Percentiles rank a stretch among this genome's conserved stretches.
phyloP scores from a whole-genome alignment of 2,329 filamentous ascomycete species.

The Epichloe sylvatica region DNA sequence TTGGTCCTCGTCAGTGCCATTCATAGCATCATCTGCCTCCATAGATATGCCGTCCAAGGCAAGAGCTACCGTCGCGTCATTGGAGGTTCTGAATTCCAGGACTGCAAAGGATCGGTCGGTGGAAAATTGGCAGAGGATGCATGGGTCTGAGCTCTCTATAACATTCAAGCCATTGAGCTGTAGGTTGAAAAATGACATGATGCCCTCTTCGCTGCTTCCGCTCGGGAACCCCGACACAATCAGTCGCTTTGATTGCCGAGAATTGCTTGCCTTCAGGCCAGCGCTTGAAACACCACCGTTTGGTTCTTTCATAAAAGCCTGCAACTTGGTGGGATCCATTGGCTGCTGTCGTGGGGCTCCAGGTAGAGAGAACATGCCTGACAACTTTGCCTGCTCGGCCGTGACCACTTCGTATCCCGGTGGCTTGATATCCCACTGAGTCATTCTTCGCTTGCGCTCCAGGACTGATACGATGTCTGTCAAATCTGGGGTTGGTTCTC shows the following conservation, averaged over 20 bases:
- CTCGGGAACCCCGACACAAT: conserved; percentile 72
- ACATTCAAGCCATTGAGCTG: conserved; percentile 96
- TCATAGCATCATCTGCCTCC: conserved; percentile 52
- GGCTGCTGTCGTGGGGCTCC: conserved; percentile 88
- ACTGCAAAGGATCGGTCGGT: conserved; percentile 70
- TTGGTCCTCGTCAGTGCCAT: conserved; percentile 39
- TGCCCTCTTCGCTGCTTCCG: conserved; percentile 56
- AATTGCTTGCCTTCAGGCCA: conserved; percentile 83
- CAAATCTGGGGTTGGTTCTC: conserved; percentile 90
- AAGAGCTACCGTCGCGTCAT: conserved; percentile 81
- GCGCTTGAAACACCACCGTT: conserved; percentile 55
- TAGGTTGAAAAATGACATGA: conserved; percentile 84
- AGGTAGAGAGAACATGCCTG: conserved; percentile 95
- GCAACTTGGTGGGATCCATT: conserved; percentile 86
- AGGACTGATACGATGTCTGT: conserved; percentile 71
- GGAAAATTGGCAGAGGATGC: conserved; percentile 68
- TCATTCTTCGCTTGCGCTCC: conserved; percentile 80
- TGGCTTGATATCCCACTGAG: conserved; percentile 99
- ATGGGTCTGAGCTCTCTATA: conserved; percentile 70
- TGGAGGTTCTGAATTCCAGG: conserved; percentile 75
- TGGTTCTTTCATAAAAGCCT: conserved; percentile 90
- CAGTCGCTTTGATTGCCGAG: conserved; percentile 85
- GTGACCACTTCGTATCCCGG: conserved; percentile 97
- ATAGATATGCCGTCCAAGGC: conserved; percentile 83
- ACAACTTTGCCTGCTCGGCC: conserved; percentile 95